Conservation (phyloP, 441 rosid species). For the Corymbia calophylla region DNA sequence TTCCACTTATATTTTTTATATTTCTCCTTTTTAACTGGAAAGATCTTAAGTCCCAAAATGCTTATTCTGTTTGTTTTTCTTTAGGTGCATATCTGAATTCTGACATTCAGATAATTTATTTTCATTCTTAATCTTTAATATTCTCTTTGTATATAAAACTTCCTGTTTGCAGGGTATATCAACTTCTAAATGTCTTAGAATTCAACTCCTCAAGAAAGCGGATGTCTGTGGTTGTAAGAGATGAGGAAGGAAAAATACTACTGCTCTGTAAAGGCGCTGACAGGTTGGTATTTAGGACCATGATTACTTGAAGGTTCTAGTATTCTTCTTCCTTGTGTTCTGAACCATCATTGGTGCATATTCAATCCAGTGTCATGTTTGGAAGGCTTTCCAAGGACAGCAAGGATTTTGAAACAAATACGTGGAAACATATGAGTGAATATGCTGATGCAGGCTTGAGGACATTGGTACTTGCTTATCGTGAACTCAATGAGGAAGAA, state of each 20-base stretch:
- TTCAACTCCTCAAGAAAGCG: slow-evolving; percentile 2
- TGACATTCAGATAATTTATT: not conserved
- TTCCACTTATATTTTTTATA: not conserved
- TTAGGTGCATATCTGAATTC: not conserved
- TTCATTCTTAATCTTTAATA: not conserved
- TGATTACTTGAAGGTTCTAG: not conserved
- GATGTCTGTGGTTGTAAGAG: slow-evolving; percentile 5
- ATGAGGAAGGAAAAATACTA: not conserved
- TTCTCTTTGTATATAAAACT: not conserved
- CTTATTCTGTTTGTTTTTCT: not conserved
- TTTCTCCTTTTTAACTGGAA: not conserved
- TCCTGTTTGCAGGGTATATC: slow-evolving; percentile 3
- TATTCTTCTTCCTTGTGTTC: not conserved
- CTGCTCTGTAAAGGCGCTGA: slow-evolving; percentile 4
- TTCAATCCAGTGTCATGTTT: not conserved
- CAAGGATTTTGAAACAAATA: not conserved
- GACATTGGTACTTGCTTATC: slow-evolving; percentile 1
- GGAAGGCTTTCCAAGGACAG: not conserved
- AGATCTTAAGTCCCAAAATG: not conserved
- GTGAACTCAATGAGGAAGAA: not conserved
- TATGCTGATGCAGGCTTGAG: slow-evolving; percentile 2
- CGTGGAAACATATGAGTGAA: not conserved
- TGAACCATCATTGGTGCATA: not conserved
- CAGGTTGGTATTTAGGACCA: not conserved
- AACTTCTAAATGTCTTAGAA: slow-evolving; percentile 4